Conservation (phyloP, 2,329 filamentous ascomycete species). For the Fusarium subtropicale region DNA sequence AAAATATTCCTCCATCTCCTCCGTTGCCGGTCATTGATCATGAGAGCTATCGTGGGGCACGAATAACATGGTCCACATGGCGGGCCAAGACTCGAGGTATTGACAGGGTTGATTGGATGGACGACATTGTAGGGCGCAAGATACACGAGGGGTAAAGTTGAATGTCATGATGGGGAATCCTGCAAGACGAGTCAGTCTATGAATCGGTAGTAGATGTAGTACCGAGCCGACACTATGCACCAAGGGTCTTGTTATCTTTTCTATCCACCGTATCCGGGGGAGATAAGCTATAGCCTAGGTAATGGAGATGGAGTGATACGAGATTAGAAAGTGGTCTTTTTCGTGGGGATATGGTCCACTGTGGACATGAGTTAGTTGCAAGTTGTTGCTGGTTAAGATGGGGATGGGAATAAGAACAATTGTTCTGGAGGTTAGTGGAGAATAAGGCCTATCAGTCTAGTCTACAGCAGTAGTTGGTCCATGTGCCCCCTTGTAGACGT, state of each 20-base stretch:
- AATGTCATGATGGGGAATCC: constrained; percentile 20
- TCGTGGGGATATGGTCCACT: background rate
- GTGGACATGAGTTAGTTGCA: background rate
- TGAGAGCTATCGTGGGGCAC: constrained; percentile 33
- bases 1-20: constrained; percentile 11
- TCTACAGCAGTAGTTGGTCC: background rate
- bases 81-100: constrained; percentile 7
- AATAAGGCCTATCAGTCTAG: background rate
- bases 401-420: background rate
- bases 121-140: constrained; percentile 36
- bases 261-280: constrained; percentile 10
- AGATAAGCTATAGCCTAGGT: constrained; percentile 12
- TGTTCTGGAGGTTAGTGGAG: background rate
- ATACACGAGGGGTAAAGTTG: constrained; percentile 41
- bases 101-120: constrained; percentile 19
- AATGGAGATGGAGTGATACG: background rate
- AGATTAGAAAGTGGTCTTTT: background rate
- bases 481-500: background rate
- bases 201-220: constrained; percentile 34
- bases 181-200: constrained; percentile 27
- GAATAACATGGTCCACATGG: constrained; percentile 32
- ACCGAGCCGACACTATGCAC: constrained; percentile 17
- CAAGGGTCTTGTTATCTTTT: constrained; percentile 5
- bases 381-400: background rate
- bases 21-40: constrained; percentile 38